Conservation (phyloP, 2,329 filamentous ascomycete genomes). For the Colletotrichum sp. region DNA sequence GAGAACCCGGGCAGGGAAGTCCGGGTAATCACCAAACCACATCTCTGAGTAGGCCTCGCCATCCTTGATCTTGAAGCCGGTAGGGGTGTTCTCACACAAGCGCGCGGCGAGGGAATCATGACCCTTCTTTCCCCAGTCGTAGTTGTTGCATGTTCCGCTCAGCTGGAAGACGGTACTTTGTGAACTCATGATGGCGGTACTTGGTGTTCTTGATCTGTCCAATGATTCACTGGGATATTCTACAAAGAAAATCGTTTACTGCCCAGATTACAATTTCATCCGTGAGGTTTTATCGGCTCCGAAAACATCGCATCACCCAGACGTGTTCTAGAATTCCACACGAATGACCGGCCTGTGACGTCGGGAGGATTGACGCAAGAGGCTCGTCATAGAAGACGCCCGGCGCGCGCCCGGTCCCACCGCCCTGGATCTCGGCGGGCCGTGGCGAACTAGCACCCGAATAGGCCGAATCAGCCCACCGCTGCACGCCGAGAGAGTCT, state of each 20-base stretch:
- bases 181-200: background rate
- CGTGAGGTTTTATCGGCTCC: background rate
- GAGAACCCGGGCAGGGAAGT: constrained; percentile 68
- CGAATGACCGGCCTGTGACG: constrained; percentile 12
- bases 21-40: constrained; percentile 82
- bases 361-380: constrained; percentile 18
- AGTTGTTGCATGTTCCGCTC: constrained; percentile 59
- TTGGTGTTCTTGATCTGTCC: rapidly evolving
- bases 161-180: constrained; percentile 46
- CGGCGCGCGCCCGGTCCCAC: background rate
- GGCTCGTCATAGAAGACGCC: constrained; percentile 6
- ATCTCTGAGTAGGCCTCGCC: constrained; percentile 67
- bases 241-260: background rate
- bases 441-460: background rate
- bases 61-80: constrained; percentile 68
- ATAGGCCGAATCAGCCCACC: background rate
- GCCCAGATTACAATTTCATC: rapidly evolving
- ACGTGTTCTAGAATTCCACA: background rate
- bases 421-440: background rate
- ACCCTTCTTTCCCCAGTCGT: constrained; percentile 75
- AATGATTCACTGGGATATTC: rapidly evolving
- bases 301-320: background rate
- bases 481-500: background rate
- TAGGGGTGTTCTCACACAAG: constrained; percentile 69
- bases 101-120: constrained; percentile 68